Conservation (phyloP, 179 eudicot species). For the Actinidia chinensis region DNA sequence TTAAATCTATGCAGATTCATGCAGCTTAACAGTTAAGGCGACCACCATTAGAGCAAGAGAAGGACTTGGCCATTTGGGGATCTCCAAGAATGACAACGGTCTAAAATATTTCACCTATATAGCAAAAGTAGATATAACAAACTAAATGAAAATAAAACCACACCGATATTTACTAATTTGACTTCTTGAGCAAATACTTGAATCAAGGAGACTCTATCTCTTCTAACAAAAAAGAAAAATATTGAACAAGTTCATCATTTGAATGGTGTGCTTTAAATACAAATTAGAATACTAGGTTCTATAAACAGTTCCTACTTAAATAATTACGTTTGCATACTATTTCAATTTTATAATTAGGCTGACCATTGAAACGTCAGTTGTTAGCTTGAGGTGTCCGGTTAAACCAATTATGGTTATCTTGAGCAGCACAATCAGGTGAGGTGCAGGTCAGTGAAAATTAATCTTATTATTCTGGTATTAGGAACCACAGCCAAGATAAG, state of each 20-base stretch:
- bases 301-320: neutral
- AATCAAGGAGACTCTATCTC: too few species aligned
- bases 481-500: neutral
- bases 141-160: neutral
- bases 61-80: neutral
- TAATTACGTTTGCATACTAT: neutral
- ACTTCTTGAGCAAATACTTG: too few species aligned
- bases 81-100: neutral
- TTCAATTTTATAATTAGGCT: neutral
- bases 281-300: neutral
- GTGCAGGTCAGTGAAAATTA: too few species aligned
- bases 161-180: neutral
- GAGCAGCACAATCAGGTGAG: too few species aligned
- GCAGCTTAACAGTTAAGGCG: neutral
- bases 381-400: neutral
- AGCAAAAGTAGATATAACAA: neutral
- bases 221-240: neutral
- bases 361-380: constrained; percentile 10
- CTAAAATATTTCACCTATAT: neutral
- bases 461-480: too few species aligned
- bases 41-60: constrained; percentile 3
- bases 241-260: neutral
- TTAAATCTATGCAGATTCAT: neutral
- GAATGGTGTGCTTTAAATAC: neutral
- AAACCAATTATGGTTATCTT: neutral